Evolutionary conservation across 2,329 filamentous ascomycete genomes (phyloP), one percentile per base, ranked within the genome.

Genomic region (Exophiala xenobiotica): DNA sequence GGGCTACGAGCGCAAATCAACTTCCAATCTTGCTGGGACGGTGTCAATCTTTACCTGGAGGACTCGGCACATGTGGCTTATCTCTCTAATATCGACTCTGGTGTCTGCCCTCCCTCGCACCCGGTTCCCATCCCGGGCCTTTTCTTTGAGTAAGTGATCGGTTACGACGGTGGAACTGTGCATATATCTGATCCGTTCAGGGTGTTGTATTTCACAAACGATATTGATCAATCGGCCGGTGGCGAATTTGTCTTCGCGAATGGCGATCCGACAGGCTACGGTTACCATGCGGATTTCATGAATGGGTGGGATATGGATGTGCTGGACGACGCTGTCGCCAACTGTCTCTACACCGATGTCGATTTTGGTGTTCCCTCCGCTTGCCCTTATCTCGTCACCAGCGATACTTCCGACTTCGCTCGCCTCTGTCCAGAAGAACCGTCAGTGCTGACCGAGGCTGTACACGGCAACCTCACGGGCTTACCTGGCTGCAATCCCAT

Each of bases 21-120:
- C 79, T 95, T 96, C 72, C 88, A 89, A 0, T 90, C 86, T 1
- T 96, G 90, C 79, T 95, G 90, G 86, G 88, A 93, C 62, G 88
- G 88, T 45, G 78, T 81, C 61, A 78, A 85, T 55, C 58, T 72
- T 6, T 78, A 80, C 59, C 72, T 75, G 1, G 23, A 61, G 0
- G 74, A 84, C 62, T 78, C 83, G 68, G 76, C 74, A 22, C 82
- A 96, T 66, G 80, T 96, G 56, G 86, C 85, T 3, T 96, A 91
- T 68, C 88, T 90, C 1, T 79, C 82, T 60, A 75, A 86, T 8
- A 86, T 95, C 63, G 88, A 88, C 72, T 81, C 82, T 57, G 90
- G 91, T 27, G 75, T 74, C 24, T 96, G 90, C 70, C 90, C 90
- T 1, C 66, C 79, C 2, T 83, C 77, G 6, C 90, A 83, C 65